Percentiles rank a stretch among this genome's conserved stretches.
phyloP scores from a whole-genome alignment of 768 basidiomycete genomes.

The Leccinum uliginosum region DNA sequence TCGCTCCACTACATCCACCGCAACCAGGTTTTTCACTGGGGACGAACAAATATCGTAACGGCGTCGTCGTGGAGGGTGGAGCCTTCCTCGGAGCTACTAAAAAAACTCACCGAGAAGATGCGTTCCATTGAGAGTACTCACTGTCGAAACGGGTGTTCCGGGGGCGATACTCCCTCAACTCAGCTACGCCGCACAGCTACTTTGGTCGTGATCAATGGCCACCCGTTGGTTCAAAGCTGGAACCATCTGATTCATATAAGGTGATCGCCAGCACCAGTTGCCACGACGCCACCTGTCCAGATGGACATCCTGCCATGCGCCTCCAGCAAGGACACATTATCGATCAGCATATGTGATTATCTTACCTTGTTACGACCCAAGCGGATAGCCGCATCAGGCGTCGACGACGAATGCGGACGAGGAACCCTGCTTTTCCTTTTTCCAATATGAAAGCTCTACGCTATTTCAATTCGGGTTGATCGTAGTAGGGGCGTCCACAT shows the following conservation, averaged over 20 bases:
- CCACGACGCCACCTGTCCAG: slow-evolving; percentile 15
- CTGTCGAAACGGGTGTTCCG: slow-evolving; percentile 5
- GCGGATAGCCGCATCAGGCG: slow-evolving; percentile 7
- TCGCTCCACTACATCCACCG: slow-evolving; percentile 12
- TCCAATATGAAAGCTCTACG: neutral
- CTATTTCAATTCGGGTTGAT: slow-evolving; percentile 9
- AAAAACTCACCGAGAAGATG: neutral
- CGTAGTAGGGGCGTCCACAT: neutral
- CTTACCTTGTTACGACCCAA: slow-evolving; percentile 4
- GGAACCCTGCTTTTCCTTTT: slow-evolving; percentile 15
- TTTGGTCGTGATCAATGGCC: slow-evolving; percentile 7
- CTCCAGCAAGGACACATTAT: slow-evolving; percentile 17
- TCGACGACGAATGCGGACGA: slow-evolving; percentile 14
- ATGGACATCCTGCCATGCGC: slow-evolving; percentile 17
- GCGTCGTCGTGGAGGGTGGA: slow-evolving; percentile 22
- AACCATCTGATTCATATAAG: slow-evolving; percentile 19
- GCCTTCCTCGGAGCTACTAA: neutral
- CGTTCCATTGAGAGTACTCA: neutral
- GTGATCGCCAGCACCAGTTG: slow-evolving; percentile 18
- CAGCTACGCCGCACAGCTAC: slow-evolving; percentile 14
- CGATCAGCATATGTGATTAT: slow-evolving; percentile 11
- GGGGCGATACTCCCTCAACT: slow-evolving; percentile 18
- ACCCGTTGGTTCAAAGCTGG: slow-evolving; percentile 5
- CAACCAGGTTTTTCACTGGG: slow-evolving; percentile 4
- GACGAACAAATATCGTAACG: slow-evolving; percentile 21